Evolutionary conservation across 768 basidiomycete species (phyloP).

Genomic region (Porphyrellus cyaneotinctus): DNA sequence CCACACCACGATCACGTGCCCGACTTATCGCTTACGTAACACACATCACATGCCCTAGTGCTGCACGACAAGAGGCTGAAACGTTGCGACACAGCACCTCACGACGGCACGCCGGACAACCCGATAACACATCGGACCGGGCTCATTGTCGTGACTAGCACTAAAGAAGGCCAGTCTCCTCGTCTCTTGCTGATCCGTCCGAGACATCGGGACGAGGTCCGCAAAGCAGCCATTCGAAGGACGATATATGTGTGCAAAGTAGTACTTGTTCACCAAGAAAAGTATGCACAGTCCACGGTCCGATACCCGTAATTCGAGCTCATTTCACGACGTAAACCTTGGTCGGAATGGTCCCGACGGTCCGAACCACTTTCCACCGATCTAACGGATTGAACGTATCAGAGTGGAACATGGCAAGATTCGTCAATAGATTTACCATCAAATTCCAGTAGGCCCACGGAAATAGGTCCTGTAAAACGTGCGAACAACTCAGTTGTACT

Average conservation of each 20-base stretch:
- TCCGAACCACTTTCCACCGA: conserved; percentile 49
- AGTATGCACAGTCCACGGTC: neutral
- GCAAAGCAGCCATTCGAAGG: neutral
- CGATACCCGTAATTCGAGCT: neutral
- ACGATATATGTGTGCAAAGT: conserved; percentile 6
- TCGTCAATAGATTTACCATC: conserved; percentile 44
- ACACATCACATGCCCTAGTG: too few species aligned
- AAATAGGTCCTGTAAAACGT: conserved; percentile 27
- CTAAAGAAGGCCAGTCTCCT: neutral
- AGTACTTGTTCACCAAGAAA: neutral
- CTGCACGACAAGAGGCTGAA: too few species aligned
- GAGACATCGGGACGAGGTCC: conserved; percentile 5
- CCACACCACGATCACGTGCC: conserved; percentile 23
- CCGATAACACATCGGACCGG: conserved; percentile 5
- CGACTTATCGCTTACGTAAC: neutral
- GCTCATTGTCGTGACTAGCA: neutral
- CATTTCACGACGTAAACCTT: conserved; percentile 27
- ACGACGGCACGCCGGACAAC: neutral
- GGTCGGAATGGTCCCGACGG: conserved; percentile 39
- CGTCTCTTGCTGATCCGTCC: conserved; percentile 11
- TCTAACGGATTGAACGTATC: conserved; percentile 13
- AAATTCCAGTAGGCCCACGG: conserved; percentile 69
- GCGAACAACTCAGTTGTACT: neutral
- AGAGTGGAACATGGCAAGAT: conserved; percentile 1
- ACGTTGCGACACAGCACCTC: neutral